These are phyloP conservation scores for Byssoonygena ceratinophila DNA, from an alignment of 2,329 filamentous ascomycete species.

Conservation along the genomic window DNA sequence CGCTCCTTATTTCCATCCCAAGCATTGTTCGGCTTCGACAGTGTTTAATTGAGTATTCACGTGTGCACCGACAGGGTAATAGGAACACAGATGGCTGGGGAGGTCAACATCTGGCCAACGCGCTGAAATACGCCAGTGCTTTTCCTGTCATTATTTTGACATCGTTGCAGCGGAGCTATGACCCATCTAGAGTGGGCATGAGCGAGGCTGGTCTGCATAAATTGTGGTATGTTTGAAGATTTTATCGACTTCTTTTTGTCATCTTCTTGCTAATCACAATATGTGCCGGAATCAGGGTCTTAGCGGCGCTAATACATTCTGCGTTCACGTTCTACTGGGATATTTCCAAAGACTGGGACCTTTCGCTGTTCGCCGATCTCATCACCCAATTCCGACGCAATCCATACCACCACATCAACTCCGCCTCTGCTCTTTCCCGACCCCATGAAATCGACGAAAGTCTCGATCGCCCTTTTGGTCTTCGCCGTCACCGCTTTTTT, in stretches of 20 bases:
- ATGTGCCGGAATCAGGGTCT: constrained; percentile 45
- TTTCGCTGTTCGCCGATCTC: constrained; percentile 61
- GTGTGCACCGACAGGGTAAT: constrained; percentile 50
- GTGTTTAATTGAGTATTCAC: constrained; percentile 76
- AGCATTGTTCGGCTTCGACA: constrained; percentile 80
- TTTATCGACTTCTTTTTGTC: neutral
- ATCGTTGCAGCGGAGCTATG: constrained; percentile 57
- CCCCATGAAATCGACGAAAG: neutral
- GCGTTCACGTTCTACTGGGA: constrained; percentile 99
- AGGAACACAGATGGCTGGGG: constrained; percentile 53
- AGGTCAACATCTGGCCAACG: constrained; percentile 83
- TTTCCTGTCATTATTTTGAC: constrained; percentile 83
- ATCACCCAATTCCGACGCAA: constrained; percentile 40
- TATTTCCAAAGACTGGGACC: constrained; percentile 89
- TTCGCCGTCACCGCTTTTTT: constrained; percentile 66
- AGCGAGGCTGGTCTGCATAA: constrained; percentile 47
- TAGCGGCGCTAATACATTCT: constrained; percentile 69
- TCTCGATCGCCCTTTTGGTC: constrained; percentile 56
- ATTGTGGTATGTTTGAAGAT: constrained; percentile 38
- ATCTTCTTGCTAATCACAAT: neutral
- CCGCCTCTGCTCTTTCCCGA: neutral
- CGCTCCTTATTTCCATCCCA: constrained; percentile 72
- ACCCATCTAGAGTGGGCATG: constrained; percentile 43
- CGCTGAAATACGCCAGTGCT: constrained; percentile 83
- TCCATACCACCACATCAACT: constrained; percentile 1